Evolutionary conservation across 1,284 basidiomycete genomes (phyloP), one percentile per base, ranked within the genome.

Genomic region (Xerocomus amazonicus): DNA sequence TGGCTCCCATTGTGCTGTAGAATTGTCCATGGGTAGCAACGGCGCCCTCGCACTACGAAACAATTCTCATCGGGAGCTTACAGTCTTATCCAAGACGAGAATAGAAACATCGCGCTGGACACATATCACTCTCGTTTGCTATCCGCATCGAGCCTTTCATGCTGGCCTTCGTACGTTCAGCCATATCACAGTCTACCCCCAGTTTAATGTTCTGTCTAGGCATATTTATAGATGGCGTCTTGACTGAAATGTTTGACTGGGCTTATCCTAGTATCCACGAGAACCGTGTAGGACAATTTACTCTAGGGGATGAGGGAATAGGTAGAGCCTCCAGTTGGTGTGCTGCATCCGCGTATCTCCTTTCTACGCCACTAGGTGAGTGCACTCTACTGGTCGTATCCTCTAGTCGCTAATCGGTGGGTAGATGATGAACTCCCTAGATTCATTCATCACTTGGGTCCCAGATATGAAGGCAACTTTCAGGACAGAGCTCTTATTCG

Each of bases 391-490:
- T 13, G 4, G 34, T 39, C 14, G 16, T 42, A n/a, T 36, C 31
- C 4, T 9, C 17, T 26, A 35, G 16, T 32, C 44, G 31, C 48
- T 57, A 17, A 53, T 51, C 6, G 23, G 19, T 4, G 6, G 10
- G 33, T 36, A 69, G 84, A 73, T 9, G 82, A 89, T 47, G 83
- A 85, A 49, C 60, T 88, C 4, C 79, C 80, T 6, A 76, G 84
- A 17, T 74, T 90, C 43, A 75, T 89, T 19, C 84, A 89, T 58
- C 84, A 89, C 59, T 77, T 92, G 10, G 85, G 87, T 2, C 86
- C 87, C 3, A 79, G 84, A 32, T 91, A 92, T 54, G 72, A 71
- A 2, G 83, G 80, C 27, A 81, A 80, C 32, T 88, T 90, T 63
- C 88, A 89, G 58, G 80, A 77, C 69, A 81, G 58, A 42, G 61